Evolutionary conservation across 768 basidiomycete genomes (phyloP).

Genomic region (Hortiboletus campestris): DNA sequence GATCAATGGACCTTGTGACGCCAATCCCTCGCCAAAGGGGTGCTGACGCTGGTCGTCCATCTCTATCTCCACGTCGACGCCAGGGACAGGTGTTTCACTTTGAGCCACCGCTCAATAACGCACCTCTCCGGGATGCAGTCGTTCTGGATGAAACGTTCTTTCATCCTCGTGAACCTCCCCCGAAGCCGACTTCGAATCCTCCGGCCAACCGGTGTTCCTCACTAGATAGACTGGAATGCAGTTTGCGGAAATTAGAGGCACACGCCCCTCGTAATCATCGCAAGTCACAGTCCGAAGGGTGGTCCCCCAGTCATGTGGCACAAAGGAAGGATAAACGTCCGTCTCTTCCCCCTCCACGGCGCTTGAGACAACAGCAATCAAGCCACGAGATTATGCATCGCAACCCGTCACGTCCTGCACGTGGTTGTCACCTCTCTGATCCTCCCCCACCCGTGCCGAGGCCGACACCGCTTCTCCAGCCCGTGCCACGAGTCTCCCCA

Average conservation of each 20-base stretch:
- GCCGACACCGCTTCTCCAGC: not conserved
- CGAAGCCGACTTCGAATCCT: conserved; percentile 13
- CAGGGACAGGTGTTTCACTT: conserved; percentile 29
- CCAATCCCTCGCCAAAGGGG: conserved; percentile 11
- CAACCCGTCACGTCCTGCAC: not conserved
- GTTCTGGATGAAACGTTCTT: conserved; percentile 12
- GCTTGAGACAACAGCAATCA: conserved; percentile 15
- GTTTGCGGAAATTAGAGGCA: conserved; percentile 33
- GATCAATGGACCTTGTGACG: not conserved
- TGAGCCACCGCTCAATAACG: not conserved
- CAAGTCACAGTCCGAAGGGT: conserved; percentile 20
- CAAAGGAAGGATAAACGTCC: conserved; percentile 16
- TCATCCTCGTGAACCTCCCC: conserved; percentile 20
- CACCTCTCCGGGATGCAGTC: not conserved
- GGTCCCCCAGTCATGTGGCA: not conserved
- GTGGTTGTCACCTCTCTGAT: conserved; percentile 2
- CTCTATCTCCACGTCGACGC: conserved; percentile 14
- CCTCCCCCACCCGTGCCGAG: conserved; percentile 7
- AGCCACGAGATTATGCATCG: not conserved
- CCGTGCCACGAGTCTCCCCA: not conserved
- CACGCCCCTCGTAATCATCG: conserved; percentile 27
- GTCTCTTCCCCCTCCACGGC: conserved; percentile 18
- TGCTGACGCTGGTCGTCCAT: conserved; percentile 3
- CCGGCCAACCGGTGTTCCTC: conserved; percentile 27
- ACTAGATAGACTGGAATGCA: conserved; percentile 33